A percentile compares a stretch with the other conserved stretches of the same genome.
These are phyloP conservation scores for Pichia inconspicua DNA, from an alignment of 1,139 yeast genomes.

Conservation along the genomic window DNA sequence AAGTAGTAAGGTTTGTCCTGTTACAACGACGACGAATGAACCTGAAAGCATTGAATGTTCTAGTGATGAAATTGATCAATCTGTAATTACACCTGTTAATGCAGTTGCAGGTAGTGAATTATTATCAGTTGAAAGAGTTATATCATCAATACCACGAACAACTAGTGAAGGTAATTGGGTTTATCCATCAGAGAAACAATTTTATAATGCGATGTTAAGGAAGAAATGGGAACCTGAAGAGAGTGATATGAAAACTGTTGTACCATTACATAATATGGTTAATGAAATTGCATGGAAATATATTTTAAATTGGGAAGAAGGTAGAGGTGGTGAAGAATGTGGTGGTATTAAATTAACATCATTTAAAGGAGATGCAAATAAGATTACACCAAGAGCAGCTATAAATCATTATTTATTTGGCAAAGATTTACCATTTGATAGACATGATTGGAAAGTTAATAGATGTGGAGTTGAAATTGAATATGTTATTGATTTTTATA, in stretches of 20 bases:
- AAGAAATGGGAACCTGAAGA: constrained; percentile 83
- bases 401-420: constrained; percentile 56
- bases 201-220: constrained; percentile 87
- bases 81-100: constrained; percentile 9
- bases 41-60: constrained; percentile 42
- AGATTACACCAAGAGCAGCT: constrained; percentile 85
- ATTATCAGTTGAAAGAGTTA: constrained; percentile 62
- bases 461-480: constrained; percentile 80
- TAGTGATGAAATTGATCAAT: constrained; percentile 18
- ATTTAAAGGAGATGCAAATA: constrained; percentile 82
- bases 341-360: constrained; percentile 82
- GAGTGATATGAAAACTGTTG: constrained; percentile 79
- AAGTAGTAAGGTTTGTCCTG: constrained; percentile 13
- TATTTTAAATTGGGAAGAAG: constrained; percentile 73
- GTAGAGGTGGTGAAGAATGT: constrained; percentile 55
- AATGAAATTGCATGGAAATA: constrained; percentile 91
- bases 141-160: constrained; percentile 82
- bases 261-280: constrained; percentile 90
- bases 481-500: constrained; percentile 88
- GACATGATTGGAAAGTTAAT: constrained; percentile 93
- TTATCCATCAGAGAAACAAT: constrained; percentile 92
- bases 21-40: constrained; percentile 30
- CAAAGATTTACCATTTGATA: constrained; percentile 75
- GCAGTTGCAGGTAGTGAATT: constrained; percentile 18
- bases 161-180: constrained; percentile 67